A percentile compares a stretch with the other conserved stretches of the same genome.
Conservation (phyloP, 805 yeast genomes). For the Ogataea minuta region DNA sequence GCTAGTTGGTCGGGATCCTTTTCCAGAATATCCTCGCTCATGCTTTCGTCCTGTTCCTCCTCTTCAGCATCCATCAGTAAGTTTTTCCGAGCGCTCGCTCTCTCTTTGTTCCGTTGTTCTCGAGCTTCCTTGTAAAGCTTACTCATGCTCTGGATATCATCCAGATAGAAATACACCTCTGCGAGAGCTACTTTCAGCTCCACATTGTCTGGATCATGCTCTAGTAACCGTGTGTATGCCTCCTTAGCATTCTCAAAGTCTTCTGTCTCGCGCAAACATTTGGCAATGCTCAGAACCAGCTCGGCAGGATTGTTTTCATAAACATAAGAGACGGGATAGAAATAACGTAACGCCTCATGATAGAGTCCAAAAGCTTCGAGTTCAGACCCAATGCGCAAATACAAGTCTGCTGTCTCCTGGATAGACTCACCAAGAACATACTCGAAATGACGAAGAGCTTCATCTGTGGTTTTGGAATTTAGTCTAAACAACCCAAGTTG, state of each 20-base stretch:
- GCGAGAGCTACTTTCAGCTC: conserved; percentile 78
- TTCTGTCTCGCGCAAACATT: conserved; percentile 72
- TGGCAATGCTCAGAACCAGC: conserved; percentile 61
- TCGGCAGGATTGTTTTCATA: conserved; percentile 53
- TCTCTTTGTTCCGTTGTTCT: conserved; percentile 36
- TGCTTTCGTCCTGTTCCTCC: conserved; percentile 21
- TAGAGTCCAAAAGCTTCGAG: conserved; percentile 66
- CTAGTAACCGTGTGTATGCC: conserved; percentile 53
- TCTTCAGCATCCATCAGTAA: conserved; percentile 22
- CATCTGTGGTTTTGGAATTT: conserved; percentile 57
- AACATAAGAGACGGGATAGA: conserved; percentile 53
- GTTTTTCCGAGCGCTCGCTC: conserved; percentile 29
- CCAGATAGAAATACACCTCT: conserved; percentile 71
- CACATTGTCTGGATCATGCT: conserved; percentile 58
- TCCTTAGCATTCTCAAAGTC: conserved; percentile 63
- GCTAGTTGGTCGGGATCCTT: conserved; percentile 32
- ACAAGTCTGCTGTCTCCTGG: conserved; percentile 68
- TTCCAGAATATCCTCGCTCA: conserved; percentile 18
- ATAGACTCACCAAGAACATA: conserved; percentile 53
- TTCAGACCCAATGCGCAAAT: conserved; percentile 70
- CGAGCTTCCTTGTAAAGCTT: conserved; percentile 53
- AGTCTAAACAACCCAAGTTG: conserved; percentile 77
- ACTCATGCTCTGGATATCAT: conserved; percentile 57
- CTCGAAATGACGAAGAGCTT: conserved; percentile 70
- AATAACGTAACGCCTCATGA: conserved; percentile 72